Evolutionary conservation across 306 rosid species (phyloP).

Genomic region (Coriaria nepalensis): DNA sequence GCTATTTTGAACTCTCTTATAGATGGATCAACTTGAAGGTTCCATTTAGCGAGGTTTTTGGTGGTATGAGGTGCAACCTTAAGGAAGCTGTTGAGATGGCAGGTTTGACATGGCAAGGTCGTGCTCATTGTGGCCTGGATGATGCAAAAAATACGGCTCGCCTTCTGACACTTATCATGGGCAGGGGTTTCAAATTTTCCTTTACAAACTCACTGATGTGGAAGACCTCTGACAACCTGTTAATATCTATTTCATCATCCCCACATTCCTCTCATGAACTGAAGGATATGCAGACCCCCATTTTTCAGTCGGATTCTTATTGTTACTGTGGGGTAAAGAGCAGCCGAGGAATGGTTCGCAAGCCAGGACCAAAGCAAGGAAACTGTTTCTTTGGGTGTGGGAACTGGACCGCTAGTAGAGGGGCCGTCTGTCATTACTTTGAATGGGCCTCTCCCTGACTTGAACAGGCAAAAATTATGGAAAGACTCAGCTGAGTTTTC

Average conservation of each 20-base stretch:
- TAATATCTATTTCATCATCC: slow-evolving; percentile 43
- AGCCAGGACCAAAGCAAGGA: slow-evolving; percentile 84
- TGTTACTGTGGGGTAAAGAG: slow-evolving; percentile 85
- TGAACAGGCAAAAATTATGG: not conserved
- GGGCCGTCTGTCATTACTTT: slow-evolving; percentile 76
- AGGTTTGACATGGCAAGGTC: slow-evolving; percentile 86
- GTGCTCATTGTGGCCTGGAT: slow-evolving; percentile 88
- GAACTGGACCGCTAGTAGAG: slow-evolving; percentile 66
- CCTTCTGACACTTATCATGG: slow-evolving; percentile 64
- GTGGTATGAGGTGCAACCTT: slow-evolving; percentile 66
- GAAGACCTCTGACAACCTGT: slow-evolving; percentile 41
- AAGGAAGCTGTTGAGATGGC: slow-evolving; percentile 89
- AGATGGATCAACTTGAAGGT: slow-evolving; percentile 88
- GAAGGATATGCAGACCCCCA: slow-evolving; percentile 34
- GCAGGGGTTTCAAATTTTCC: slow-evolving; percentile 54
- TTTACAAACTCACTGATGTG: slow-evolving; percentile 61
- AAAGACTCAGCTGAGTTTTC: slow-evolving; percentile 21
- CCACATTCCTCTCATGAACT: slow-evolving; percentile 39
- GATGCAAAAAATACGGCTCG: slow-evolving; percentile 90
- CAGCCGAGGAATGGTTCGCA: slow-evolving; percentile 49
- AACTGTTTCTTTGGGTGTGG: slow-evolving; percentile 82
- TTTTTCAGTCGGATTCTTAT: slow-evolving; percentile 37
- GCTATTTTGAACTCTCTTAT: slow-evolving; percentile 8
- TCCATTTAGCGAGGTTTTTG: slow-evolving; percentile 76
- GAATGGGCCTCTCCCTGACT: slow-evolving; percentile 66